Conservation (phyloP, 768 basidiomycete genomes). For the Naganishia kalamii region DNA sequence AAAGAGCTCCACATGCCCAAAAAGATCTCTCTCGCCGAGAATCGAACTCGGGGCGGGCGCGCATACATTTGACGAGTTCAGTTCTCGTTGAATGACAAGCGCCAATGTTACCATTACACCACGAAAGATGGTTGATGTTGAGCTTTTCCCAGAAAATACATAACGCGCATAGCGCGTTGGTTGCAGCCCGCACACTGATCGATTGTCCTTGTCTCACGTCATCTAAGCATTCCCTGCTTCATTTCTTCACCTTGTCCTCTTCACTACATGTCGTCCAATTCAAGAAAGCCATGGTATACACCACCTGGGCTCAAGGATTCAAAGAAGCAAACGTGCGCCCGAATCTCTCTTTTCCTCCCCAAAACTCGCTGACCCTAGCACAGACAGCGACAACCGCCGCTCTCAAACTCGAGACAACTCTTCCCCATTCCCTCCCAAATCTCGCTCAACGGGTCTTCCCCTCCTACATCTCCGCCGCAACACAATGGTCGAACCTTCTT, state of each 20-base stretch:
- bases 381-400: slow-evolving; percentile 15
- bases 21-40: slow-evolving; percentile 11
- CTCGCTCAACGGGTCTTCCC: slow-evolving; percentile 16
- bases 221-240: neutral
- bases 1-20: neutral
- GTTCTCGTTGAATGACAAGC: neutral
- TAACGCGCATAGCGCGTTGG: too few species aligned
- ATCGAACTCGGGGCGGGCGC: slow-evolving; percentile 16
- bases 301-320: slow-evolving; percentile 16
- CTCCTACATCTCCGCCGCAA: slow-evolving; percentile 13
- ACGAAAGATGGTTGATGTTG: slow-evolving; percentile 4
- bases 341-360: neutral
- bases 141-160: neutral
- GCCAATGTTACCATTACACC: slow-evolving; percentile 13
- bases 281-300: slow-evolving; percentile 11
- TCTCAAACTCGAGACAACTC: slow-evolving; percentile 16
- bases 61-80: neutral
- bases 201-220: neutral
- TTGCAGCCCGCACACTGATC: too few species aligned
- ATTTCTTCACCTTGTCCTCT: neutral
- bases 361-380: too few species aligned
- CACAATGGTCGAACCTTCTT: slow-evolving; percentile 21
- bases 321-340: slow-evolving; percentile 14
- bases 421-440: neutral
- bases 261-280: neutral